Percentiles rank a stretch among this genome's conserved stretches.
These are phyloP conservation scores for Citrullus amarus DNA, from an alignment of 306 rosid genomes.

Conservation along the genomic window DNA sequence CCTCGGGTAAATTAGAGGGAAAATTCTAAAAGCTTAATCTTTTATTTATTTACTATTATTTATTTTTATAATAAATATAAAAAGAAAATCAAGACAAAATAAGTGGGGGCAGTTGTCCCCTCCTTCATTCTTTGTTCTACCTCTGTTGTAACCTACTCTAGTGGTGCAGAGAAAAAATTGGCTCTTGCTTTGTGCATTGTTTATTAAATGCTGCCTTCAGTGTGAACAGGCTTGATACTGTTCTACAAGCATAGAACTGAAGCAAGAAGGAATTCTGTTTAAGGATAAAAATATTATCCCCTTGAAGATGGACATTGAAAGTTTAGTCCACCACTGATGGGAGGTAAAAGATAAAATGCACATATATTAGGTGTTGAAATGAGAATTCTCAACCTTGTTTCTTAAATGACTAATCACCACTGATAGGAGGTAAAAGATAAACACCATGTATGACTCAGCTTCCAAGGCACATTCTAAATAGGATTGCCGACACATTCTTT, in stretches of 20 bases:
- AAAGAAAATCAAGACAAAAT: not conserved
- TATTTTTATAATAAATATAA: too few species aligned
- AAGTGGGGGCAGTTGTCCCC: not conserved
- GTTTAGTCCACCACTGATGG: too few species aligned
- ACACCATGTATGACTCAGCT: too few species aligned
- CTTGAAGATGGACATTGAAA: too few species aligned
- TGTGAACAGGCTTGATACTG: not conserved
- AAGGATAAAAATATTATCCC: too few species aligned
- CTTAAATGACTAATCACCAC: too few species aligned
- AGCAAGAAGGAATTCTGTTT: not conserved
- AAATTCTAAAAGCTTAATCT: not conserved
- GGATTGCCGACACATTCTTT: too few species aligned
- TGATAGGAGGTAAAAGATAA: too few species aligned
- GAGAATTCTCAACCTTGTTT: too few species aligned
- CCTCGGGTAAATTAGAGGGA: not conserved
- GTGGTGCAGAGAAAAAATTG: not conserved
- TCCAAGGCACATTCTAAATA: too few species aligned
- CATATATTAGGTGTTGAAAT: too few species aligned
- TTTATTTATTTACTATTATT: not conserved
- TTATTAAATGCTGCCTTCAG: not conserved
- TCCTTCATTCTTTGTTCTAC: not conserved
- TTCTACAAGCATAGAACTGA: not conserved
- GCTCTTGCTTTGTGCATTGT: not conserved
- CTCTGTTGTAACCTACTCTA: not conserved
- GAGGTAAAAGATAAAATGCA: too few species aligned